Base-by-base conservation (phyloP, 805 yeast species). In the Suhomyces xylopsoci region DNA sequence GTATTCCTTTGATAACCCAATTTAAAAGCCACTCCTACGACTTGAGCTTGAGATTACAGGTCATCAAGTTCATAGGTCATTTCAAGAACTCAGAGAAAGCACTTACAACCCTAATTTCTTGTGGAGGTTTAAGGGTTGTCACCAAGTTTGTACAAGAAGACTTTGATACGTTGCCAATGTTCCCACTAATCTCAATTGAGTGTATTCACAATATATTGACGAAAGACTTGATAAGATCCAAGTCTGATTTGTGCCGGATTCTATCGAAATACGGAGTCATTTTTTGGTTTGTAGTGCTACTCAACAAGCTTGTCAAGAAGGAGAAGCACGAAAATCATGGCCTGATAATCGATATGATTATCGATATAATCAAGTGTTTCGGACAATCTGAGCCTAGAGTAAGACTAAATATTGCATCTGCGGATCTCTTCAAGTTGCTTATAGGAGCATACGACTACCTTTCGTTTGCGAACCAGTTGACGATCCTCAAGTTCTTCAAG, bases 321-420 rank as follows among this genome's bases (percentile, higher is more conserved):
- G 15, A 15, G 12, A 32, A 15, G 4, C 32, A n/a, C 12, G 41
- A 20, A 45, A 41, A 9, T 14, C 56, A 17, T 14, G 17, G 48
- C 3, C 24, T 26, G 1, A 51, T 63, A 0, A 58, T 71, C 3
- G 71, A 73, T 41, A 64, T 68, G 50, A 65, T 72, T 7, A 63
- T 79, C 25, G 65, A 65, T 15, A 75, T 79, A 4, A 55, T 74
- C n/a, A 68, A 67, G 50, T 66, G 61, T 38, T 78, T 80, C 58
- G 77, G 79, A 36, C 78, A 74, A 50, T 69, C 80, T 1, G 83
- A 80, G 47, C 72, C 75, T 0, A 67, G 73, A 47, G 81, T 80
- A 10, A 62, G 81, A 49, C 54, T 63, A 20, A 68, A 67, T 50
- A 71, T 76, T 38, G 65, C 78, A 7, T 71, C 65, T 47, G 57